Conservation (phyloP, 129 eudicot species). For the Tagetes erecta region DNA sequence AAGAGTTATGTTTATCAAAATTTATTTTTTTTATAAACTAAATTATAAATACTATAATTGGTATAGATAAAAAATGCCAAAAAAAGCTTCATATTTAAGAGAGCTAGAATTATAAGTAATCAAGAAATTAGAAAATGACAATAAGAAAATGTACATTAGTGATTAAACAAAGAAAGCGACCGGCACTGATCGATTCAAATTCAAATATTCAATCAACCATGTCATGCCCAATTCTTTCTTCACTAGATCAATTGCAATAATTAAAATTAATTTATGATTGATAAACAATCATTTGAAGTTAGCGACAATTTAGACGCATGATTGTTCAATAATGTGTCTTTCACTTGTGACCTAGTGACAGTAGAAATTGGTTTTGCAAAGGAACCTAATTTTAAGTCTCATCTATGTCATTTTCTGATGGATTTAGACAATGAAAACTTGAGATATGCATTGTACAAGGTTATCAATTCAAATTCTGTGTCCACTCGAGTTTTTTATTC, state of each 20-base stretch:
- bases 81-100: not conserved
- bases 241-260: not conserved
- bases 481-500: no score
- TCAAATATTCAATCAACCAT: not conserved
- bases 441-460: no score
- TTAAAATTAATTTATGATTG: not conserved
- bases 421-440: no score
- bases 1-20: not conserved
- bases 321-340: not conserved
- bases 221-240: not conserved
- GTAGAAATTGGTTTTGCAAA: no score
- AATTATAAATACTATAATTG: not conserved
- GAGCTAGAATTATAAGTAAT: no score
- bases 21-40: no score
- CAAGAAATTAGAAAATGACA: not conserved
- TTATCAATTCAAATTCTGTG: no score
- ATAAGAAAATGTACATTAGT: no score
- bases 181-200: not conserved
- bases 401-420: no score
- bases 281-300: not conserved
- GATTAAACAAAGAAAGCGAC: not conserved
- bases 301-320: not conserved
- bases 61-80: no score
- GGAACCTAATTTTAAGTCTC: no score
- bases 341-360: not conserved